Conservation (phyloP, 257 asterid genomes). For the Capsicum pubescens region DNA sequence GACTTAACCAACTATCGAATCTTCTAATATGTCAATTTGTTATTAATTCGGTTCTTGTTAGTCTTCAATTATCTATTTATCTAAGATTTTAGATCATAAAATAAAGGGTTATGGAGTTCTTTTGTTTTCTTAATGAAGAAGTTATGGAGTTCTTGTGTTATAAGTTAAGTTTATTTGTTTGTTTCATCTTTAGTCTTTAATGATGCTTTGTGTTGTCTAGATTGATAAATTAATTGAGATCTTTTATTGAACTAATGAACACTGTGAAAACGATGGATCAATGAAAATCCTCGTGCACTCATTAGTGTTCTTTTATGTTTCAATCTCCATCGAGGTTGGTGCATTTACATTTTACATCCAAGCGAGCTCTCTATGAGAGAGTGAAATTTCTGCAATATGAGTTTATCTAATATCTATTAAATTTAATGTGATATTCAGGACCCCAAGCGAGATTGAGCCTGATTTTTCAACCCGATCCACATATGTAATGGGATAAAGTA, state of each 20-base stretch:
- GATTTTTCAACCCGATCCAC: not conserved
- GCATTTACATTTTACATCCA: slow-evolving; percentile 1
- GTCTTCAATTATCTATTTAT: not conserved
- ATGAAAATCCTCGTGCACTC: not conserved
- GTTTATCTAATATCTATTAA: not conserved
- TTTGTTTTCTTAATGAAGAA: not conserved
- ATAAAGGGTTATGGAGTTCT: not conserved
- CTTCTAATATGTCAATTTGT: not conserved
- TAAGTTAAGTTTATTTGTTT: not conserved
- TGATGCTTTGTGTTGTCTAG: not conserved
- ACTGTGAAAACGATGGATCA: not conserved
- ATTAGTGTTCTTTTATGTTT: not conserved
- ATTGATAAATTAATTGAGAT: slow-evolving; percentile 14
- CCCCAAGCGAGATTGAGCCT: not conserved
- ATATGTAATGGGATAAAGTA: not conserved
- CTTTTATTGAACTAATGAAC: slow-evolving; percentile 3
- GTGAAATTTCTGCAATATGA: not conserved
- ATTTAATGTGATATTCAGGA: not conserved
- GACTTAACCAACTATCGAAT: not conserved
- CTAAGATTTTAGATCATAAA: not conserved
- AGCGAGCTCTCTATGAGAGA: not conserved
- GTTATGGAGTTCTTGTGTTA: not conserved
- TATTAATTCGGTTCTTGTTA: not conserved
- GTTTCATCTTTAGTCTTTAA: not conserved
- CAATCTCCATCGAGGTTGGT: not conserved